Conservation (phyloP, 225 moss, liverwort and hornwort species). For the Polytrichum formosum region DNA sequence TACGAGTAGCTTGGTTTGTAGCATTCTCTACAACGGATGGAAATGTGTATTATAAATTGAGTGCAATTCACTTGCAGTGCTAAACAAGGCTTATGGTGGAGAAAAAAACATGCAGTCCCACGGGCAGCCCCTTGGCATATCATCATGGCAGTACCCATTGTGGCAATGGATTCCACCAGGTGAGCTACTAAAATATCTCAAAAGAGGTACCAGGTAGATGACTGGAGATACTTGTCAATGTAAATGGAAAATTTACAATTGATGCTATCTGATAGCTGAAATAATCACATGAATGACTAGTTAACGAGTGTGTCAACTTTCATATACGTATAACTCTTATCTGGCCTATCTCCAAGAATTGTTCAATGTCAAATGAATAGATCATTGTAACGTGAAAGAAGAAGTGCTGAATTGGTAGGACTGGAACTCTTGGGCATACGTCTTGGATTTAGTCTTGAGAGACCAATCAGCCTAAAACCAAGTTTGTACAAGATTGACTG, state of each 20-base stretch:
- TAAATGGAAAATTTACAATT: neutral
- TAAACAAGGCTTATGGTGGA: conserved; percentile 33
- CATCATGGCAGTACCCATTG: conserved; percentile 21
- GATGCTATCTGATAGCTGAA: neutral
- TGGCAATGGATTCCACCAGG: conserved; percentile 44
- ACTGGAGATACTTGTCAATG: neutral
- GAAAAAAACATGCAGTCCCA: conserved; percentile 24
- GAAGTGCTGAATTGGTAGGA: neutral
- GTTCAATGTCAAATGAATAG: neutral
- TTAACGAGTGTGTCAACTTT: neutral
- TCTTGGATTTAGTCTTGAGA: neutral
- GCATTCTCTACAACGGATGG: conserved; percentile 8
- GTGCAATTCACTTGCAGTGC: conserved; percentile 17
- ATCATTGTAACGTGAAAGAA: neutral
- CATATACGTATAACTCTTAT: neutral
- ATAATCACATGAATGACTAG: neutral
- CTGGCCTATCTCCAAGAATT: neutral
- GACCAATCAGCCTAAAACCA: neutral
- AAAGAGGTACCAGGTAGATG: neutral
- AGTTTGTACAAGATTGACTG: neutral
- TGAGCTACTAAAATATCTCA: conserved; percentile 7
- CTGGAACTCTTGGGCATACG: neutral
- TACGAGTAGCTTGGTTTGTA: conserved; percentile 11
- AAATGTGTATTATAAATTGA: conserved; percentile 3
- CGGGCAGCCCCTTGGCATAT: conserved; percentile 6